These are phyloP conservation scores for Aphanomyces euteiches DNA, from an alignment of 352 stramenopile species.

Conservation along the genomic window DNA sequence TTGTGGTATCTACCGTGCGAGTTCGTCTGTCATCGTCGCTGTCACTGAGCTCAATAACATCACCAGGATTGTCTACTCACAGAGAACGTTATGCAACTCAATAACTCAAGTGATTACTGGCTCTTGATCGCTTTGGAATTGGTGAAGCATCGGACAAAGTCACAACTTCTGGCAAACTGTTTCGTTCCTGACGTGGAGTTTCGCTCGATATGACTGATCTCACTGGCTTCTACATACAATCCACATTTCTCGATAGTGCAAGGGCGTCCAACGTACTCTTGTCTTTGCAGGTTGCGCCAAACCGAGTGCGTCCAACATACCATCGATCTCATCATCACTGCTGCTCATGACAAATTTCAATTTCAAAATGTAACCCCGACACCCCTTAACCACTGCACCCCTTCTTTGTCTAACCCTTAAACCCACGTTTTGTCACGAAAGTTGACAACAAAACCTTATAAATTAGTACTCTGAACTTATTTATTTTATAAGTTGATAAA, in stretches of 20 bases:
- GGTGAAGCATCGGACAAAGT: neutral
- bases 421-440: no score
- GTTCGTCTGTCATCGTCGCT: slow-evolving; percentile 9
- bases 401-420: no score
- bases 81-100: neutral
- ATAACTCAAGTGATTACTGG: neutral
- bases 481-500: no score
- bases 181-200: no score
- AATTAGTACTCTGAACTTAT: no score
- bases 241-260: neutral
- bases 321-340: slow-evolving; percentile 11
- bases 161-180: no score
- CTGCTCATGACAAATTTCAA: slow-evolving; percentile 1
- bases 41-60: slow-evolving; percentile 10
- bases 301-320: slow-evolving; percentile 9
- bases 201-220: no score
- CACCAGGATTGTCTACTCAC: neutral
- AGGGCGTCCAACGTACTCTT: neutral
- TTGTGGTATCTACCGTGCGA: neutral
- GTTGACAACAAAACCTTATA: no score
- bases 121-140: neutral
- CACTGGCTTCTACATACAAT: neutral
- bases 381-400: neutral
- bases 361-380: neutral
- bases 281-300: neutral